Evolutionary conservation across 75 land plant genomes (phyloP).

Genomic region (Sequoia sempervirens): DNA sequence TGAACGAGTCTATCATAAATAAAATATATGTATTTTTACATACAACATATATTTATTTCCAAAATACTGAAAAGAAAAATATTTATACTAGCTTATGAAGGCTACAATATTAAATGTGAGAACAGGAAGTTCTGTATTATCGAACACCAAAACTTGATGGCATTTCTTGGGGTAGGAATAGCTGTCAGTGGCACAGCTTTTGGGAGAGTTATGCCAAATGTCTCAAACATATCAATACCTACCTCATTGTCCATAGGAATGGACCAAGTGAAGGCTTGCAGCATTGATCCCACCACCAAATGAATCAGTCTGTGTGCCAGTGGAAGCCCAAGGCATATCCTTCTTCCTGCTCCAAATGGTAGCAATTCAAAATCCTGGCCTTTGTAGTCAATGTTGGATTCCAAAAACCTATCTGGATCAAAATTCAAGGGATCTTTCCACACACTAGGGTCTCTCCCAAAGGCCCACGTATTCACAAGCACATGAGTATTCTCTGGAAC

Average conservation of each 20-base stretch:
- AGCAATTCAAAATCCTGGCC: not conserved
- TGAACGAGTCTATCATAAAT: too few species aligned
- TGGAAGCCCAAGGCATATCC: conserved; percentile 4
- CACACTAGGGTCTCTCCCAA: too few species aligned
- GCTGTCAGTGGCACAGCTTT: not conserved
- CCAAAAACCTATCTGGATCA: conserved; percentile 8
- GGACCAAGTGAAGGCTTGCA: conserved; percentile 15
- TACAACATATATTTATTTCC: too few species aligned
- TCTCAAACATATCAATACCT: not conserved
- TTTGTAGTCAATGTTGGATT: not conserved
- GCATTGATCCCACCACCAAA: conserved; percentile 6
- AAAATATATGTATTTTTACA: too few species aligned
- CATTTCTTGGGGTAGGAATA: not conserved
- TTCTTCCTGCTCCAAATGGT: conserved; percentile 8
- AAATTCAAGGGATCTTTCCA: conserved; percentile 1
- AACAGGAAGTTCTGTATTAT: too few species aligned
- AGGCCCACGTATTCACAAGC: too few species aligned
- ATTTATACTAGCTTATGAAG: too few species aligned
- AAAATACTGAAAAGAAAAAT: too few species aligned
- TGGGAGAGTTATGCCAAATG: not conserved
- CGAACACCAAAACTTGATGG: not conserved
- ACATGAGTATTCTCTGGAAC: too few species aligned
- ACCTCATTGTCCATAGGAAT: not conserved
- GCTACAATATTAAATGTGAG: too few species aligned
- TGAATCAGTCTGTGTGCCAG: too few species aligned